Percentiles rank a stretch among this genome's conserved stretches.
Conservation (phyloP, 108 stramenopile species). For the Fistulifera solaris region DNA sequence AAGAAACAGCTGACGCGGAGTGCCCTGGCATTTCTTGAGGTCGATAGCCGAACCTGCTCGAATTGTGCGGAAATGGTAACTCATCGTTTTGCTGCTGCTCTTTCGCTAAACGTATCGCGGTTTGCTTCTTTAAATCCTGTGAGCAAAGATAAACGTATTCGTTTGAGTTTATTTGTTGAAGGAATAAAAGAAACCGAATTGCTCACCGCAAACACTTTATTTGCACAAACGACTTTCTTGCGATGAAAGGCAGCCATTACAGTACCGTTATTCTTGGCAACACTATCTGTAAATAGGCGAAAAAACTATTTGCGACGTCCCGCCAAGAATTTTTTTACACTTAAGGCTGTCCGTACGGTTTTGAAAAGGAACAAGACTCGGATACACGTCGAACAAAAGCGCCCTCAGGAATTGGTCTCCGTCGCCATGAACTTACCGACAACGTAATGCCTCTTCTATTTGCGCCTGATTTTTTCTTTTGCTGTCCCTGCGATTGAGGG, state of each 20-base stretch:
- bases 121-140: conserved; percentile 72
- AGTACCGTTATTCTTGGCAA: neutral
- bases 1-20: neutral
- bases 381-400: too few relatives aligned
- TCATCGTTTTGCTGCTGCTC: conserved; percentile 35
- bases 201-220: neutral
- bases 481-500: conserved; percentile 37
- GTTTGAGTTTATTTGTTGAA: neutral
- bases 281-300: conserved; percentile 5
- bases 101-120: conserved; percentile 49
- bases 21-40: neutral
- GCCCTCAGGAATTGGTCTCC: neutral
- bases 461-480: conserved; percentile 15
- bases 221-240: conserved; percentile 3
- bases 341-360: too few relatives aligned
- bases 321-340: too few relatives aligned
- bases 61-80: neutral
- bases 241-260: neutral
- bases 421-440: conserved; percentile 49
- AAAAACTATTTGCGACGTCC: neutral
- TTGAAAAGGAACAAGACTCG: too few relatives aligned
- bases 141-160: neutral
- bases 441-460: conserved; percentile 55
- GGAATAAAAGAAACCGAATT: conserved; percentile 4
- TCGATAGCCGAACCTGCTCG: neutral